Conservation (phyloP, 805 yeast genomes). For the Saccharomycopsis guyanensis region DNA sequence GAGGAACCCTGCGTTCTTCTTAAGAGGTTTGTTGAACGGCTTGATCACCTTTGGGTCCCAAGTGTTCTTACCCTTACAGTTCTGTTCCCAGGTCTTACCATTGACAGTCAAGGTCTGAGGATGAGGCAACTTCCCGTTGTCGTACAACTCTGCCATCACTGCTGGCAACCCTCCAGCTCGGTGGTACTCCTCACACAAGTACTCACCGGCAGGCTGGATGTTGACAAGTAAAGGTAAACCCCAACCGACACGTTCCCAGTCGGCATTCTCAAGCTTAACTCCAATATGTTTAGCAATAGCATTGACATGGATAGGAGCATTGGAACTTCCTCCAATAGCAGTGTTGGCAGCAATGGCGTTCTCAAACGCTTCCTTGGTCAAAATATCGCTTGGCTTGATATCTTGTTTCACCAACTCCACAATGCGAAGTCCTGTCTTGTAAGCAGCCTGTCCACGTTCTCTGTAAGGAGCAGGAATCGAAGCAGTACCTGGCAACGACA, state of each 20-base stretch:
- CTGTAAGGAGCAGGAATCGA: slow-evolving; percentile 21
- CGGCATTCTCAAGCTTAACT: slow-evolving; percentile 17
- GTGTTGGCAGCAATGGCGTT: slow-evolving; percentile 22
- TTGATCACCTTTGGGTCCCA: slow-evolving; percentile 22
- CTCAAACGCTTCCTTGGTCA: slow-evolving; percentile 21
- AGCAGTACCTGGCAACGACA: slow-evolving; percentile 20
- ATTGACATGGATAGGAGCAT: slow-evolving; percentile 22
- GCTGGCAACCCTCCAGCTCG: slow-evolving; percentile 25
- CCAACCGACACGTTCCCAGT: slow-evolving; percentile 21
- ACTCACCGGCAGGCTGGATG: slow-evolving; percentile 21
- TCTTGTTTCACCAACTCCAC: slow-evolving; percentile 18
- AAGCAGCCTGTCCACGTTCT: slow-evolving; percentile 21
- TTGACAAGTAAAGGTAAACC: slow-evolving; percentile 19
- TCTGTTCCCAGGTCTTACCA: slow-evolving; percentile 22
- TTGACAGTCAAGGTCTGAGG: slow-evolving; percentile 22
- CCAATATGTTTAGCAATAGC: slow-evolving; percentile 22
- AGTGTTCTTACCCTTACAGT: slow-evolving; percentile 18
- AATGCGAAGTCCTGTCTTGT: slow-evolving; percentile 17
- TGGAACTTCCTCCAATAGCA: slow-evolving; percentile 20
- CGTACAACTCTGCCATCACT: slow-evolving; percentile 22
- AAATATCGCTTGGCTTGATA: slow-evolving; percentile 20
- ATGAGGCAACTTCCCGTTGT: slow-evolving; percentile 21
- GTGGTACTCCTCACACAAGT: slow-evolving; percentile 23
- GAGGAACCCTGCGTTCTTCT: slow-evolving; percentile 23
- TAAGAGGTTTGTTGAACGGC: slow-evolving; percentile 22